A percentile compares a stretch with the other conserved stretches of the same genome.
Evolutionary conservation across 106 monocot genomes (phyloP).

Genomic region (Alisma plantagoaquatica): DNA sequence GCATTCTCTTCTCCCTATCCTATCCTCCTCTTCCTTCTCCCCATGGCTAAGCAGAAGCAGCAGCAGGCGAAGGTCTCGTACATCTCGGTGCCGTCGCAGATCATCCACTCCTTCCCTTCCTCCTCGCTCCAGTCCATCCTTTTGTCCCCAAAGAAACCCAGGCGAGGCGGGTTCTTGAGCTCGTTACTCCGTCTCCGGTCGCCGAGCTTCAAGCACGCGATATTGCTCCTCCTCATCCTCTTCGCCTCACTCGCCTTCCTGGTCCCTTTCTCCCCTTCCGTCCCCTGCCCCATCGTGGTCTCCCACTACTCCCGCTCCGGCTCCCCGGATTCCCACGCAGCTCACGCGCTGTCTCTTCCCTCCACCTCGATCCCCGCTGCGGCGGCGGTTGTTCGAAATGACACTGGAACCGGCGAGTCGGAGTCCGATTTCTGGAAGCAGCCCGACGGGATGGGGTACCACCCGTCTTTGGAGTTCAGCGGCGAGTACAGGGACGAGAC

Average conservation of each 20-base stretch:
- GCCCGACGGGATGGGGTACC: slow-evolving; percentile 72
- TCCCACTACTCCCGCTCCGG: no score
- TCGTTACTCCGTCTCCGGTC: no score
- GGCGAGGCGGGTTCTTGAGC: slow-evolving; percentile 3
- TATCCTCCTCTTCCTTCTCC: no score
- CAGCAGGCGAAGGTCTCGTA: slow-evolving; percentile 40
- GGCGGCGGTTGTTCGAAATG: neutral
- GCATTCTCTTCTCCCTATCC: no score
- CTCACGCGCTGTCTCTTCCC: neutral
- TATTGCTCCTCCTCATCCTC: slow-evolving; percentile 24
- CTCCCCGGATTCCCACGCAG: no score
- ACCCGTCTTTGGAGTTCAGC: slow-evolving; percentile 51
- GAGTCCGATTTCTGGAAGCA: slow-evolving; percentile 52
- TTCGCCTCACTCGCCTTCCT: slow-evolving; percentile 24
- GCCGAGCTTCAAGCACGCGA: slow-evolving; percentile 11
- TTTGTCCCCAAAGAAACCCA: slow-evolving; percentile 40
- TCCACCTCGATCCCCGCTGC: neutral
- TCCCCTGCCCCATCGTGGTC: slow-evolving; percentile 30
- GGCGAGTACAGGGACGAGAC: slow-evolving; percentile 28
- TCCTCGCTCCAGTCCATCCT: slow-evolving; percentile 41
- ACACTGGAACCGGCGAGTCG: neutral
- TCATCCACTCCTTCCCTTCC: slow-evolving; percentile 40
- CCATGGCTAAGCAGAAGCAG: slow-evolving; percentile 41
- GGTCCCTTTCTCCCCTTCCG: slow-evolving; percentile 24
- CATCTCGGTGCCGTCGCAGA: slow-evolving; percentile 61